These are phyloP conservation scores for Wickerhamiella musiphila DNA, from an alignment of 805 yeast genomes.

Conservation along the genomic window DNA sequence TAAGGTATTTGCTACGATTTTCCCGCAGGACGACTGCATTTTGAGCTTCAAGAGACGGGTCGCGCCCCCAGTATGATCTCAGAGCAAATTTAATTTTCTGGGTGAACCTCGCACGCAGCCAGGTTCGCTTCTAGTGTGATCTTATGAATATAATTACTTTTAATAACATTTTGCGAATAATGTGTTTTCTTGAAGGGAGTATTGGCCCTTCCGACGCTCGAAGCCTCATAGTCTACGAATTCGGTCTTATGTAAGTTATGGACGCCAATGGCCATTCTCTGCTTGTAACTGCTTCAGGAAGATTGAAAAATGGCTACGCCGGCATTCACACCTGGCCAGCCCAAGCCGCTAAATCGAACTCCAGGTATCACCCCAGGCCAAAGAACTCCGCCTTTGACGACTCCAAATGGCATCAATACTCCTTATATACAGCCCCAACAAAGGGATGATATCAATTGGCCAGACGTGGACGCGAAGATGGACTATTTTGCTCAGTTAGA, in stretches of 20 bases:
- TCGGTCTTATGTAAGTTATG: too few species aligned
- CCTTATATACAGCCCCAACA: too few species aligned
- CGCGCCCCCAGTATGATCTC: too few species aligned
- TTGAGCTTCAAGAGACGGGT: slow-evolving; percentile 36
- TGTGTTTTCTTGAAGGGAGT: too few species aligned
- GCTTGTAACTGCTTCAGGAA: too few species aligned
- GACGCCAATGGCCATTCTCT: background rate
- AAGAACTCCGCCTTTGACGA: background rate
- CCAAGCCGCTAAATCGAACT: background rate
- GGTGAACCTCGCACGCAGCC: too few species aligned
- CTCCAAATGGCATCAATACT: background rate
- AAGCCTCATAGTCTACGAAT: too few species aligned
- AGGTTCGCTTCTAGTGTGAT: too few species aligned
- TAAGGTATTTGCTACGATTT: slow-evolving; percentile 92
- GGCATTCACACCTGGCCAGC: background rate
- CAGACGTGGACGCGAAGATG: slow-evolving; percentile 12
- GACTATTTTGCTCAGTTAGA: slow-evolving; percentile 11
- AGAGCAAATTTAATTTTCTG: too few species aligned
- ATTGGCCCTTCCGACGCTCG: too few species aligned
- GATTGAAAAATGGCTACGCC: background rate
- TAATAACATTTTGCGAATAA: too few species aligned
- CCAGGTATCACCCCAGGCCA: background rate
- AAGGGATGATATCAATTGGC: slow-evolving; percentile 12
- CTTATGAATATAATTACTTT: too few species aligned
- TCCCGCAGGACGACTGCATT: slow-evolving; percentile 90